Percentiles rank a stretch among this genome's conserved stretches.
These are phyloP conservation scores for Mortierella sp. DNA, from an alignment of 371 early-diverging fungal species.

Conservation along the genomic window DNA sequence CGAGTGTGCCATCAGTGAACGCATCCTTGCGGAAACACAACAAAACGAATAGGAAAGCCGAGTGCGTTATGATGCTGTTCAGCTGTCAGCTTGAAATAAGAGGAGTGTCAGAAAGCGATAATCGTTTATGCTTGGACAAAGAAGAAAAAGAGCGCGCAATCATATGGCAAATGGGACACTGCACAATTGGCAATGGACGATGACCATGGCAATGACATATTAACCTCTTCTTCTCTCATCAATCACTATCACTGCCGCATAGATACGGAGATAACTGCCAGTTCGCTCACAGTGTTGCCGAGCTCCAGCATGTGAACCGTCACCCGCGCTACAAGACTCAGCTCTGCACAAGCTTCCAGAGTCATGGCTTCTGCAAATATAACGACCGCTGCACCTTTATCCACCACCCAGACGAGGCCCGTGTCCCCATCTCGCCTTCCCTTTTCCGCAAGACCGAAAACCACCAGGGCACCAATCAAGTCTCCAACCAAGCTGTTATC, in stretches of 20 bases:
- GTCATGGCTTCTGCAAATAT: conserved; percentile 93
- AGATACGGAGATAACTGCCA: conserved; percentile 95
- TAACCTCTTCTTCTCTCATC: neutral
- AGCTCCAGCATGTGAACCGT: conserved; percentile 86
- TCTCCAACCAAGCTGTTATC: neutral
- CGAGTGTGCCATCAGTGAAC: neutral
- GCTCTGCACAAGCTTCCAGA: conserved; percentile 90
- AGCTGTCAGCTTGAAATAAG: neutral
- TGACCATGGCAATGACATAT: neutral
- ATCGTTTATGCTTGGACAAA: too few species aligned
- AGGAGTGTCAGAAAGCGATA: neutral
- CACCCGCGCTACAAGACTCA: conserved; percentile 97
- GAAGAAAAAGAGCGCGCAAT: neutral
- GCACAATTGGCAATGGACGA: neutral
- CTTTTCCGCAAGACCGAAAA: neutral
- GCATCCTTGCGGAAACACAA: neutral
- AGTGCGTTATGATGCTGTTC: neutral
- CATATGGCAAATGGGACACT: neutral
- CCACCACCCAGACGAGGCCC: conserved; percentile 67
- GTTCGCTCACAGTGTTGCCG: conserved; percentile 91
- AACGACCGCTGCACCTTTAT: conserved; percentile 97
- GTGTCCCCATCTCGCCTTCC: neutral
- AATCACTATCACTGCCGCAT: neutral
- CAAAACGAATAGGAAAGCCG: neutral
- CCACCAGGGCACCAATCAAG: neutral